Conservation (phyloP, 768 basidiomycete species). For the Trametes cingulata region DNA sequence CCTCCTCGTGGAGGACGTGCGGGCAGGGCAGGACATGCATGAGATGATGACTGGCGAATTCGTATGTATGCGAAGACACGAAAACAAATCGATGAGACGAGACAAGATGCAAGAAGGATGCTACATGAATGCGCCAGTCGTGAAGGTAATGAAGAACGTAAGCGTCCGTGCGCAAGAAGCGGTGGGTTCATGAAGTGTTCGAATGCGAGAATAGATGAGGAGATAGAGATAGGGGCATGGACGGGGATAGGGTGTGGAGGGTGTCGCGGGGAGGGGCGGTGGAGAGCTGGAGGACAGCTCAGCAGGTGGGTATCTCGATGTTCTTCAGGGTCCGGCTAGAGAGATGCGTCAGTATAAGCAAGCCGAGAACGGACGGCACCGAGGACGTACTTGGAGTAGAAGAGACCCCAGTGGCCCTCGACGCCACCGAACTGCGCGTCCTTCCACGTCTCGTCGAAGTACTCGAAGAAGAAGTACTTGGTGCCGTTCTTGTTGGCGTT, state of each 20-base stretch:
- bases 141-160: neutral
- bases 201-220: neutral
- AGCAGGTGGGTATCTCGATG: conserved; percentile 66
- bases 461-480: conserved; percentile 88
- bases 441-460: conserved; percentile 66
- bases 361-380: neutral
- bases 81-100: neutral
- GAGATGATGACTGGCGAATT: neutral
- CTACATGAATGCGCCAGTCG: neutral
- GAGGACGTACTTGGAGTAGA: conserved; percentile 51
- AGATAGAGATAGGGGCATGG: neutral
- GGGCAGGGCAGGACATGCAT: neutral
- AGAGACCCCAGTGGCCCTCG: conserved; percentile 71
- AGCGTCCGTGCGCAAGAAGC: conserved; percentile 12
- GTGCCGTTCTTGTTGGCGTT: conserved; percentile 80
- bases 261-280: neutral
- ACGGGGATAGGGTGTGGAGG: no score
- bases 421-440: conserved; percentile 76
- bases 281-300: neutral
- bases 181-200: neutral
- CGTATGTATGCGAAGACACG: neutral
- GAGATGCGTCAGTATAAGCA: conserved; percentile 22
- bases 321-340: conserved; percentile 69
- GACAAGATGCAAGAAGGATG: neutral
- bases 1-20: neutral